Evolutionary conservation across 176 grass and related monocot genomes (phyloP).

Genomic region (Bolboschoenus planiculmis): DNA sequence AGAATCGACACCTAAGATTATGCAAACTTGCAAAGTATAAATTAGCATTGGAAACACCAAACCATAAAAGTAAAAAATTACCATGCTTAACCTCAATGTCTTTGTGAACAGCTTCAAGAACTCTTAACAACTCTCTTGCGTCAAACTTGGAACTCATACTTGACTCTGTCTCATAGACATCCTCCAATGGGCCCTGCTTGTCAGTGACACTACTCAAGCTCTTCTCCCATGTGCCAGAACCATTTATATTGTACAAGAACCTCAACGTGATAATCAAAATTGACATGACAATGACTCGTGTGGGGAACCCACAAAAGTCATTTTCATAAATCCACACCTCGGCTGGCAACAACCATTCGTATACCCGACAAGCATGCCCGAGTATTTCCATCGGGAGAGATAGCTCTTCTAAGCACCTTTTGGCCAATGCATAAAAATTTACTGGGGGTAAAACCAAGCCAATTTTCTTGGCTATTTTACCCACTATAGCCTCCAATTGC

Average conservation of each 20-base stretch:
- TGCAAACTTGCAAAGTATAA: background rate
- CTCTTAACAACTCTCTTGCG: slow-evolving; percentile 42
- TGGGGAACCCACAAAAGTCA: slow-evolving; percentile 38
- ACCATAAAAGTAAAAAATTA: slow-evolving; percentile 38
- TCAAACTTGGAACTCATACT: slow-evolving; percentile 32
- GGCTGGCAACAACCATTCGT: slow-evolving; percentile 69
- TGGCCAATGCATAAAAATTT: slow-evolving; percentile 77
- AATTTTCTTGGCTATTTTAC: slow-evolving; percentile 53
- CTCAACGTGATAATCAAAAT: slow-evolving; percentile 65
- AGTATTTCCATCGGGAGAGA: slow-evolving; percentile 52
- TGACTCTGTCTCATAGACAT: slow-evolving; percentile 21
- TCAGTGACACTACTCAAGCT: slow-evolving; percentile 30
- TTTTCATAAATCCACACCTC: slow-evolving; percentile 72
- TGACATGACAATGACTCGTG: slow-evolving; percentile 73
- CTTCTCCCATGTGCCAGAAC: slow-evolving; percentile 81
- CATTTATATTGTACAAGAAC: slow-evolving; percentile 64
- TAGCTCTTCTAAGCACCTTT: slow-evolving; percentile 50
- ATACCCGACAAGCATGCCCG: slow-evolving; percentile 50
- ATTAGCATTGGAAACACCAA: background rate
- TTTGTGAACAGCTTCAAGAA: slow-evolving; percentile 51
- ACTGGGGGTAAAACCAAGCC: slow-evolving; percentile 60
- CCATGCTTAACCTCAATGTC: slow-evolving; percentile 51
- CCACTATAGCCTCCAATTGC: slow-evolving; percentile 61
- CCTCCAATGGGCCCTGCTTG: slow-evolving; percentile 17
- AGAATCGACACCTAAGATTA: background rate